Base-by-base conservation (phyloP, 2,329 filamentous ascomycete species). In the Scopulariopsis brevicaulis region DNA sequence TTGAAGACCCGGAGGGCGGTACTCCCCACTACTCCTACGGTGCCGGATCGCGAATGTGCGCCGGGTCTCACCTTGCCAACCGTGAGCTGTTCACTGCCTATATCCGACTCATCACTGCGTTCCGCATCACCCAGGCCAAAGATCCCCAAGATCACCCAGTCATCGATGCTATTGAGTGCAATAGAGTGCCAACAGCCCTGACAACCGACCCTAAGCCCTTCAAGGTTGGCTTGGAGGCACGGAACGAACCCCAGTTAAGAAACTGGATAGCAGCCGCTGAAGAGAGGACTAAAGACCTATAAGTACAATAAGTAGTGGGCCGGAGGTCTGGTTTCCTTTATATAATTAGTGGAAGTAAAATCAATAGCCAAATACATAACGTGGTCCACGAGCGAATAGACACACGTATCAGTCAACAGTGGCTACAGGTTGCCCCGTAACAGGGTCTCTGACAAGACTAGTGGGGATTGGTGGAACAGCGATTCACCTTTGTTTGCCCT, bases 21-120 rank as follows among this genome's bases (percentile, higher is more conserved):
- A 84, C 82, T 1, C 80, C 79, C 0, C 83, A 86, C 64, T 84
- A 82, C 63, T 80, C 72, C 11, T 86, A 83, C 61, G 83, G 84
- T 2, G 82, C 83, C 0, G 83, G 84, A 1, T 80, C 78, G 2
- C 74, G 83, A 43, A 84, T 85, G 77, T 86, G 83, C 64, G 80
- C 79, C 0, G 84, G 84, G 20, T 80, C 77, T 1, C 83, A 85
- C 62, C 74, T 86, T 10, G 84, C 80, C 3, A 85, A 85, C 65
- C 77, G 83, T 2, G 81, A 85, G 65, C 75, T 86, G 0, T 86
- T 78, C 69, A 82, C 80, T 1, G 80, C 80, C 0, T 84, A 81
- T 60, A 69, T 85, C 35, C 74, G 83, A 1, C 69, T 86, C 46
- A 78, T 86, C 60, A 78, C 75, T 0, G 80, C 81, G 0, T 85